Evolutionary conservation across 495 filamentous ascomycete genomes (phyloP), one percentile per base, ranked within the genome.

Genomic region (Cladorrhinum samala): DNA sequence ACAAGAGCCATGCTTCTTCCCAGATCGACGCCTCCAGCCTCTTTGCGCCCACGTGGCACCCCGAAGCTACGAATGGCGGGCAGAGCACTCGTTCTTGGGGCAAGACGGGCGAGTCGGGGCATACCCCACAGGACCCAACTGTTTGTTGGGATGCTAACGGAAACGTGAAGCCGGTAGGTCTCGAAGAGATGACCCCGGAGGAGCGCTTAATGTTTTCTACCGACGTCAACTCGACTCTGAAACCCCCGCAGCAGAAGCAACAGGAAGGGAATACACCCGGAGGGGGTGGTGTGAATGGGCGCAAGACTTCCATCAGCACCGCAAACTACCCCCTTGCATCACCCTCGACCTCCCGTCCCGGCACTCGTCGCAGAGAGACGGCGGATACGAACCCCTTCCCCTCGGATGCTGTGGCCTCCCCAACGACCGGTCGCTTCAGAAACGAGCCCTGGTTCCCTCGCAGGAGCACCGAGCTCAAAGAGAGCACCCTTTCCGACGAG

Each of bases 201-300:
- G 93, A 98, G 73, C 86, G 79, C 65, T 86, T 92, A 83, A 72
- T 87, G 47, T 96, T 97, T 69, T 70, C 84, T 25, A 77, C 78
- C 39, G 91, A 92, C 44, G 88, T 98, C 59, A 98, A 97, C 66
- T 96, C 93, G 13, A 84, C 89, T 19, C 72, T 96, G 40, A 97
- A 96, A 69, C 87, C 87, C 13, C 89, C 87, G 6, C 81, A 81
- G 24, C 45, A 47, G 24, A 4, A 41, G 39, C 39, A 41, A 14
- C 91, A 95, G 62, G 89, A 94, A 42, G 80, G 75, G 38, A 73
- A 71, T 37, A 71, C 76, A 21, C 66, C 67, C 30, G 72, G 70
- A n/a, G 17, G 36, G 8, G 74, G 79, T 17, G 62, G 77, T 33
- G 57, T 55, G 23, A 76, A 78, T 65, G 80, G 81, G 48, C 86